Base-by-base conservation (phyloP, 352 stramenopile species). In the Phytophthora uliginosa region DNA sequence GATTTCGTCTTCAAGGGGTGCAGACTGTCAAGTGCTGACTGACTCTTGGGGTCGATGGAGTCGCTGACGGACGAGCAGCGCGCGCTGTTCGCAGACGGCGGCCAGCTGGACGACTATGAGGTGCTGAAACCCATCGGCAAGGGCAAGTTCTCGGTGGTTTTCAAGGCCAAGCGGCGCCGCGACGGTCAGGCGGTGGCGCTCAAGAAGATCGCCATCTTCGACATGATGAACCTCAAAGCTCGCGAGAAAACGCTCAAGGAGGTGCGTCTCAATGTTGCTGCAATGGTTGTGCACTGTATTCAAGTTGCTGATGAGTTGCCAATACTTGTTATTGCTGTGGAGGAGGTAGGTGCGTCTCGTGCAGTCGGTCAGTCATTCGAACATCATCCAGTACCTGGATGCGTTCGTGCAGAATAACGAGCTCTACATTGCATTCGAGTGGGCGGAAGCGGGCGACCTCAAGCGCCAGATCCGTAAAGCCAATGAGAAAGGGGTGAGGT, bases 351-450 rank as follows among this genome's bases (percentile, higher is more conserved):
- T 99, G 52, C 76, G 85, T 38, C 75, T 99, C 34, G 82, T 99
- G 55, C 92, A 98, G 74, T 94, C 85, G 6, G 82, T 98, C 48
- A 61, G 79, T 33, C 95, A 99, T 63, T 81, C 78, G 0, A 98
- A 98, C 74, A 95, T 99, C 53, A 92, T 99, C 63, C 82, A 95
- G 74, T 99, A 98, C 63, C 59, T 97, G 22, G 95, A 99, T 74
- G 89, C 88, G 31, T 98, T 98, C 66, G 81, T 98, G 13, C 83
- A 92, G 42, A 82, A 93, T 26, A 94, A 97, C 50, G 89, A 98
- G 70, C 87, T 99, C 12, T 90, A 94, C 69, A 98, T 99, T 75
- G 93, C 95, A 20, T 98, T 98, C 69, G 95, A 98, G 75, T 99
- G 94, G 94, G 94, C 95, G 53, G 91, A 96, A 67, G 95, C 94